These are phyloP conservation scores for Ballota nigra DNA, from an alignment of 257 asterid species.

Conservation along the genomic window DNA sequence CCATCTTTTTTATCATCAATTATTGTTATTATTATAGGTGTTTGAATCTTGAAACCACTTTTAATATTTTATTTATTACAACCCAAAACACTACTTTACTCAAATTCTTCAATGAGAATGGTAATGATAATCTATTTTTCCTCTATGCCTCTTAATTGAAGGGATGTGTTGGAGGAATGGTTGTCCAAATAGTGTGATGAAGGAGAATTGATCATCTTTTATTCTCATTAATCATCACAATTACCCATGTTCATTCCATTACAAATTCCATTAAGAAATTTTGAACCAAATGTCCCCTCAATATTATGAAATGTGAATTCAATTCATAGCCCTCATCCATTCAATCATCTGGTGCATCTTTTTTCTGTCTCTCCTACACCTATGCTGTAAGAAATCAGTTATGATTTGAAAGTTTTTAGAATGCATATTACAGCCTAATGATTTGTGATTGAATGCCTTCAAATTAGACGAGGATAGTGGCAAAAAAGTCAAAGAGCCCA, in stretches of 20 bases:
- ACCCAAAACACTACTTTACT: not conserved
- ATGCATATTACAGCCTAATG: not conserved
- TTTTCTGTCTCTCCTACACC: not conserved
- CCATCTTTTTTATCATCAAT: not conserved
- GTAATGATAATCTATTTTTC: too few relatives aligned
- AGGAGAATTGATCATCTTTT: too few relatives aligned
- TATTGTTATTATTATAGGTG: not conserved
- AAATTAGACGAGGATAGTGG: slow-evolving; percentile 40
- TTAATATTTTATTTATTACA: not conserved
- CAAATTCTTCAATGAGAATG: too few relatives aligned
- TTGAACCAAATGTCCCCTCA: not conserved
- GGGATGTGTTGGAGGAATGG: too few relatives aligned
- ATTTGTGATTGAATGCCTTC: slow-evolving; percentile 4
- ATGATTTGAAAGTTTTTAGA: not conserved
- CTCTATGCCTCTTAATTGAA: too few relatives aligned
- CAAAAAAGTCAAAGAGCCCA: slow-evolving; percentile 57
- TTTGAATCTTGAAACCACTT: not conserved
- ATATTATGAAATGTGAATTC: not conserved
- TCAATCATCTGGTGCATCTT: not conserved
- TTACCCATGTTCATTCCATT: too few relatives aligned
- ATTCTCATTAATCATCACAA: too few relatives aligned
- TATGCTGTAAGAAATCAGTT: not conserved
- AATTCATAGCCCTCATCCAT: not conserved
- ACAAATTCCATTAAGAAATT: too few relatives aligned
- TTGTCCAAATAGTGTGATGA: too few relatives aligned